Percentiles rank a stretch among this genome's conserved stretches.
Conservation (phyloP, 495 filamentous ascomycete genomes). For the Talaromyces nanjingensis region DNA sequence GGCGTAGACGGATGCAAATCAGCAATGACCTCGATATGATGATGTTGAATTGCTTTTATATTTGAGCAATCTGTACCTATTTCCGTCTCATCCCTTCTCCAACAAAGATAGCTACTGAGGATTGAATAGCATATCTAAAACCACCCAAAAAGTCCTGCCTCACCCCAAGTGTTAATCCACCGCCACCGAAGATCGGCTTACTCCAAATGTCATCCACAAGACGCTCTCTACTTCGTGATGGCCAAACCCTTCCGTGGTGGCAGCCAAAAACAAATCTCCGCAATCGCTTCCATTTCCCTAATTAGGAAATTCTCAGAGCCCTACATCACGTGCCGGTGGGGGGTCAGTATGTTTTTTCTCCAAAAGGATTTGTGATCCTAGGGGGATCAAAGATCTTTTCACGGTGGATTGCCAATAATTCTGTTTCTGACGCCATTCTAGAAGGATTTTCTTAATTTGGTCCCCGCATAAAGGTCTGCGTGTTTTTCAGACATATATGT, state of each 20-base stretch:
- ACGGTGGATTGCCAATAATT: background rate
- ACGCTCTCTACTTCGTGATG: background rate
- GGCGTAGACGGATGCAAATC: background rate
- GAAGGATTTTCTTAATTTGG: background rate
- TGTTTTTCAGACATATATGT: background rate
- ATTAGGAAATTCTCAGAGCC: background rate
- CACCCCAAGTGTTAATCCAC: background rate
- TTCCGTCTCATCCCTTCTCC: background rate
- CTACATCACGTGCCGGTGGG: background rate
- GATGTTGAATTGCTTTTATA: background rate
- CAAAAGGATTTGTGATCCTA: background rate
- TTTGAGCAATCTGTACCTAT: background rate
- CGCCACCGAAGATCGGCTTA: background rate
- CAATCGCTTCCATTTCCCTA: background rate
- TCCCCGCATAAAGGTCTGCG: background rate
- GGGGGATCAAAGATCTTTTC: background rate
- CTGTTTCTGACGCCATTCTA: background rate
- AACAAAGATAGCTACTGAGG: background rate
- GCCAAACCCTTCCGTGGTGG: background rate
- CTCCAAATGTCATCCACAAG: background rate
- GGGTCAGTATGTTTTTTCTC: background rate
- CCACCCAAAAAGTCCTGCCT: background rate
- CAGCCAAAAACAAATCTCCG: no score
- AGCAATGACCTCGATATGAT: background rate
- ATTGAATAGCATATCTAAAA: background rate